These are phyloP conservation scores for Talaromyces nanjingensis DNA, from an alignment of 495 filamentous ascomycete species.

Conservation along the genomic window DNA sequence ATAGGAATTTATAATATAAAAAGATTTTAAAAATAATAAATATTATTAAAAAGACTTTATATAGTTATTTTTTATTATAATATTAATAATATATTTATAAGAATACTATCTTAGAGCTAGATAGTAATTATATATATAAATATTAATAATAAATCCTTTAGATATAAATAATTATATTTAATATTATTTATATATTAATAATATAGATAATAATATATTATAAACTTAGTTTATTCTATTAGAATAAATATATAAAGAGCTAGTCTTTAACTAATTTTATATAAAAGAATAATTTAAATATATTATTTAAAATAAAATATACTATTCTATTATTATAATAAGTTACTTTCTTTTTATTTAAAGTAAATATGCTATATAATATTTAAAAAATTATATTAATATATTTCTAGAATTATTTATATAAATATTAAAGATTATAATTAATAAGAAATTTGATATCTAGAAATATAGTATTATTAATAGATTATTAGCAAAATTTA, in stretches of 20 bases:
- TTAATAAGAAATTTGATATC: too few relatives aligned
- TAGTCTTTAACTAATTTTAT: constrained; percentile 86
- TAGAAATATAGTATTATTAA: too few relatives aligned
- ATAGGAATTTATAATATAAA: constrained; percentile 95
- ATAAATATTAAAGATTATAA: constrained; percentile 63
- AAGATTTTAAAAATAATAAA: constrained; percentile 82
- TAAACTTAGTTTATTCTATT: constrained; percentile 73
- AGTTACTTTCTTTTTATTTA: constrained; percentile 90
- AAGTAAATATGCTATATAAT: constrained; percentile 75
- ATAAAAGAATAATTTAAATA: constrained; percentile 98
- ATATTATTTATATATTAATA: constrained; percentile 75
- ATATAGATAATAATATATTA: constrained; percentile 55
- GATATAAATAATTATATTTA: constrained; percentile 98
- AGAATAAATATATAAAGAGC: constrained; percentile 87
- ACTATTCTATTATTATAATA: constrained; percentile 61
- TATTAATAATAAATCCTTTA: constrained; percentile 89
- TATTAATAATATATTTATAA: constrained; percentile 74
- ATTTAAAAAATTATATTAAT: constrained; percentile 82
- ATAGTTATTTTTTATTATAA: constrained; percentile 64
- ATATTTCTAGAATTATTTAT: constrained; percentile 64
- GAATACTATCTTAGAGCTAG: constrained; percentile 68
- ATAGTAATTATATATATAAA: constrained; percentile 75
- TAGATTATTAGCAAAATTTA: too few relatives aligned
- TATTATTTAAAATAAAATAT: constrained; percentile 76
- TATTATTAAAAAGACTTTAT: constrained; percentile 67